phyloP scores from a whole-genome alignment of 495 filamentous ascomycete genomes.

The Evernia prunastri region DNA sequence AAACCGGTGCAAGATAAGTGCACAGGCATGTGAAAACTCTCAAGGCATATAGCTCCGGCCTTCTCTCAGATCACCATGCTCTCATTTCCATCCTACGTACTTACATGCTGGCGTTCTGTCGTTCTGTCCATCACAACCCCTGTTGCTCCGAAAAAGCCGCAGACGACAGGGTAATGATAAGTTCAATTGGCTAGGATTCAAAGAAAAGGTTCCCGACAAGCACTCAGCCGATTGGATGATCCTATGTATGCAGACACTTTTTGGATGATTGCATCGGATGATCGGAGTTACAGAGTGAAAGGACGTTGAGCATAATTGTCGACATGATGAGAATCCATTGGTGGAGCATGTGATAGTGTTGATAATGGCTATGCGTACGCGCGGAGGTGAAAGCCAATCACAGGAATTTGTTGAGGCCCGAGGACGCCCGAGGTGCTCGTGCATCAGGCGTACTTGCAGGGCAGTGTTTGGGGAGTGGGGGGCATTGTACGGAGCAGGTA shows the following conservation, averaged over 20 bases:
- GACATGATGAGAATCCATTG: background rate
- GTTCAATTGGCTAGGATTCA: background rate
- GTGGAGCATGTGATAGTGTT: constrained; percentile 1
- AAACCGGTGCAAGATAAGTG: background rate
- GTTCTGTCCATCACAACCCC: background rate
- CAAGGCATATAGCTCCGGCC: background rate
- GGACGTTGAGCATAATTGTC: background rate
- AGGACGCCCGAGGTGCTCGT: background rate
- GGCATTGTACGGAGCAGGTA: no score
- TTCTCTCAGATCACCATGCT: background rate
- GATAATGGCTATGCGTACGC: background rate
- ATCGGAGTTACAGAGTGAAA: background rate
- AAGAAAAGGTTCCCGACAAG: background rate
- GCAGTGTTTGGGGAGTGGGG: background rate
- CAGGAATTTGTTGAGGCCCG: background rate
- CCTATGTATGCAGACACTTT: background rate
- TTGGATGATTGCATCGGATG: background rate
- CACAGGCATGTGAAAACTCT: background rate
- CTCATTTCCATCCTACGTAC: no score
- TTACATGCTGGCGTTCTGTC: no score
- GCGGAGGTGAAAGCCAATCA: background rate
- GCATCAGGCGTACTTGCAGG: constrained; percentile 5
- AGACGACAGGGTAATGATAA: background rate
- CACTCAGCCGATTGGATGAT: constrained; percentile 2
- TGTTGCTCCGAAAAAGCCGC: background rate